These are phyloP conservation scores for Macrolepiota fuliginosa DNA, from an alignment of 768 basidiomycete genomes.

Conservation along the genomic window DNA sequence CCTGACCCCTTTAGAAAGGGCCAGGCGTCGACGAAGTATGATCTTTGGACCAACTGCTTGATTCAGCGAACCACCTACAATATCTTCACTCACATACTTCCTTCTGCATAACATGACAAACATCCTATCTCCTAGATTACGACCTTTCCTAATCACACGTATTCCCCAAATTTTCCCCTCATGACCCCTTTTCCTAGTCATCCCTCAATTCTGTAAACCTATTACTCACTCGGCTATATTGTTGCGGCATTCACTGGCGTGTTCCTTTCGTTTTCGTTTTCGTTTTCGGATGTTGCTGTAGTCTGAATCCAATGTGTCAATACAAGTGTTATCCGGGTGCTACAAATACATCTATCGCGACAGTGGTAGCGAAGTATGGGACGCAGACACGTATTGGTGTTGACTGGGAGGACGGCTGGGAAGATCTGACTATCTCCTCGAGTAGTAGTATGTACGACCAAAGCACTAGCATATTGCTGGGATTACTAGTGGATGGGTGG, in stretches of 20 bases:
- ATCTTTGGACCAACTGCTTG: conserved; percentile 27
- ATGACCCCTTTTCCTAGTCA: neutral
- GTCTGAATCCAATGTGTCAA: conserved; percentile 7
- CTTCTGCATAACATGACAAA: neutral
- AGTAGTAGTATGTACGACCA: neutral
- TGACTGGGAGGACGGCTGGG: too few species aligned
- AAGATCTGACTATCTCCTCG: neutral
- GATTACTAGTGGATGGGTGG: neutral
- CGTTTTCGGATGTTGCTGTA: conserved; percentile 3
- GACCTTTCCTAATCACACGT: neutral
- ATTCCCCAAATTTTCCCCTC: neutral
- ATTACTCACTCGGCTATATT: neutral
- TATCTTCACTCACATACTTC: neutral
- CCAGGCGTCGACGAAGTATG: conserved; percentile 48
- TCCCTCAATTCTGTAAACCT: neutral
- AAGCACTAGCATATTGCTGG: neutral
- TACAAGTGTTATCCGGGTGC: neutral
- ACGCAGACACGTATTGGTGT: neutral
- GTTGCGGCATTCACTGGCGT: conserved; percentile 6
- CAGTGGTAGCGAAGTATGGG: neutral
- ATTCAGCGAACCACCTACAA: conserved; percentile 1
- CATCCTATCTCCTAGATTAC: neutral
- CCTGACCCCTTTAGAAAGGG: conserved; percentile 69
- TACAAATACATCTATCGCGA: neutral
- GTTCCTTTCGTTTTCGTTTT: too few species aligned